Conservation (phyloP, 768 basidiomycete genomes). For the Ephemerocybe angulata region DNA sequence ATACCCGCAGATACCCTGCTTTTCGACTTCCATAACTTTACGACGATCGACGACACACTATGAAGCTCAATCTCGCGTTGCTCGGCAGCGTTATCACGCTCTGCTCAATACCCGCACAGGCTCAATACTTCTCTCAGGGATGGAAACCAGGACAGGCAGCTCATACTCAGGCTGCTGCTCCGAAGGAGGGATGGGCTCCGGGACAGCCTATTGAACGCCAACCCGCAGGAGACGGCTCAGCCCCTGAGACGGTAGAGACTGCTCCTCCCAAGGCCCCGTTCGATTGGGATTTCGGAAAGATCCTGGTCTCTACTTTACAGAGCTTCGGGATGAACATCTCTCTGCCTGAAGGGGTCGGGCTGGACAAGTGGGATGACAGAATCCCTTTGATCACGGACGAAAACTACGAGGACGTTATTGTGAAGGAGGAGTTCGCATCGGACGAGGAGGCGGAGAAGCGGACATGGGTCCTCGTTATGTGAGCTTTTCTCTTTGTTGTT, state of each 20-base stretch:
- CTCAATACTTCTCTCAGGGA: conserved; percentile 79
- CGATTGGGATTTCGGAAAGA: conserved; percentile 35
- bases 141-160: conserved; percentile 71
- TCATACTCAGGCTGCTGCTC: conserved; percentile 18
- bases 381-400: conserved; percentile 80
- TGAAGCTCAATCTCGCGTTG: conserved; percentile 42
- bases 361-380: conserved; percentile 73
- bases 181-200: conserved; percentile 9
- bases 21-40: conserved; percentile 9
- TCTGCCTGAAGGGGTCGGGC: conserved; percentile 21
- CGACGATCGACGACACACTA: conserved; percentile 31
- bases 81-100: conserved; percentile 32
- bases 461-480: conserved; percentile 81
- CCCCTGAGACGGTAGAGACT: background rate
- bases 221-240: conserved; percentile 13
- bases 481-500: conserved; percentile 23
- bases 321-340: conserved; percentile 65
- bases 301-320: conserved; percentile 51
- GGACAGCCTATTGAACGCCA: conserved; percentile 17
- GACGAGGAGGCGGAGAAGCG: conserved; percentile 60
- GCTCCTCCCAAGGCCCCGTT: conserved; percentile 18
- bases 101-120: conserved; percentile 37
- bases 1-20: conserved; percentile 10
- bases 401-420: conserved; percentile 70
- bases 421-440: conserved; percentile 60